These are phyloP conservation scores for Yarrowia divulgata DNA, from an alignment of 805 yeast genomes.

Conservation along the genomic window DNA sequence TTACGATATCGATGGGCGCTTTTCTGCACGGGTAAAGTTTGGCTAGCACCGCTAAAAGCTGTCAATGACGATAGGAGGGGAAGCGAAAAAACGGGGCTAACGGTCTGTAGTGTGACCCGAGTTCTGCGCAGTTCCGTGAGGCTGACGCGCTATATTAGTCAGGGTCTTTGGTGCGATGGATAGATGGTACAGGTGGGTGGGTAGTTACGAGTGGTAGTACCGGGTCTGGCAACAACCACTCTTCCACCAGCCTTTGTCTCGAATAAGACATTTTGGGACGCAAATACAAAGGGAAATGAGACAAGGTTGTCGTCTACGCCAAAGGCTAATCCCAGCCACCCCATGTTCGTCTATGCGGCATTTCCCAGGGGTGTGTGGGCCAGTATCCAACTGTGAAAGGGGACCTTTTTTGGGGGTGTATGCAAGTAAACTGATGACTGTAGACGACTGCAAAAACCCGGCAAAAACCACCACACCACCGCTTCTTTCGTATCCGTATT, in stretches of 20 bases:
- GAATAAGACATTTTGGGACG: conserved; percentile 19
- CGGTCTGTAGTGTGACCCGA: conserved; percentile 13
- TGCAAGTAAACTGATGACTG: too few relatives aligned
- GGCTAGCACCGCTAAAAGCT: too few relatives aligned
- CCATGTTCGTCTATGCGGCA: conserved; percentile 34
- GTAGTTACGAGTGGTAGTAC: too few relatives aligned
- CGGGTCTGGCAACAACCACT: too few relatives aligned
- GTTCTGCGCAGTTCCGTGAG: background rate
- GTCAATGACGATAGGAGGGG: conserved; percentile 8
- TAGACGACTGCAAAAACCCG: too few relatives aligned
- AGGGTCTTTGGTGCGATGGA: background rate
- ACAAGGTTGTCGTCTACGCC: conserved; percentile 31
- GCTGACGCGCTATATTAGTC: conserved; percentile 22
- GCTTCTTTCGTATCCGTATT: too few relatives aligned
- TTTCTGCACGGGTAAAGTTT: conserved; percentile 20
- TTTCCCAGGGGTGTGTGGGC: conserved; percentile 36
- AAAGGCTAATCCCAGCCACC: conserved; percentile 22
- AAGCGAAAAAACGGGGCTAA: conserved; percentile 5
- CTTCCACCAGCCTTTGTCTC: background rate
- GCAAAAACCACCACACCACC: too few relatives aligned
- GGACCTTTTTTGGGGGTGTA: too few relatives aligned
- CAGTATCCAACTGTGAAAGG: too few relatives aligned
- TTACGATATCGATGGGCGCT: conserved; percentile 24
- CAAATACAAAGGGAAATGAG: background rate
- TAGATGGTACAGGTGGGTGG: too few relatives aligned